Conservation (phyloP, 306 rosid species). For the Gastrolobium villosum region DNA sequence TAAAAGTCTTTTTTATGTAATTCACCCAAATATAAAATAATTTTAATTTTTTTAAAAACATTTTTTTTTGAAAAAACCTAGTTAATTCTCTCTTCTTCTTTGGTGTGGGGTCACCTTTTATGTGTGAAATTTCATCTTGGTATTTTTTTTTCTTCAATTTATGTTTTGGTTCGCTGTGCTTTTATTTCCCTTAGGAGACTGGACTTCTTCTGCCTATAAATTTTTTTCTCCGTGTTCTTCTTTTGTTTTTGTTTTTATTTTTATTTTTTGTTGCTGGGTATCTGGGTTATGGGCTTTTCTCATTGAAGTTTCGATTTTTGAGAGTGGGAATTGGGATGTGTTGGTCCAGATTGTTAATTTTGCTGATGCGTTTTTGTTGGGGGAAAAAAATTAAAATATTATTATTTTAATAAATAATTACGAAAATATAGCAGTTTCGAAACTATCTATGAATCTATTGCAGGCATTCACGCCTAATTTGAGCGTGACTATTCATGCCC, state of each 20-base stretch:
- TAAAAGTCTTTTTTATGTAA: too few species aligned
- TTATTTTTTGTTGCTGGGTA: conserved; percentile 15
- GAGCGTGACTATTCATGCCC: too few species aligned
- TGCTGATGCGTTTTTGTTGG: conserved; percentile 13
- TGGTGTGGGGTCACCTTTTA: conserved; percentile 55
- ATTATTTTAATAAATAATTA: too few species aligned
- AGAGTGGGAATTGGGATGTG: conserved; percentile 25
- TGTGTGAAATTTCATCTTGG: conserved; percentile 30
- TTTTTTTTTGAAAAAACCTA: too few species aligned
- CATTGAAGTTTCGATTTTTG: too few species aligned
- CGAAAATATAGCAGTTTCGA: too few species aligned
- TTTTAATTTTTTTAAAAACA: too few species aligned
- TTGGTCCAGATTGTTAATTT: not conserved
- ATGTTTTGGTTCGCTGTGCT: not conserved
- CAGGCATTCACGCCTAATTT: too few species aligned
- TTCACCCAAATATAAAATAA: too few species aligned
- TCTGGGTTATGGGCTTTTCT: conserved; percentile 12
- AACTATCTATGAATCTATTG: too few species aligned
- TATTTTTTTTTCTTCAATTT: conserved; percentile 14
- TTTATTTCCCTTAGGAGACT: not conserved
- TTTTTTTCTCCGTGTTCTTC: not conserved
- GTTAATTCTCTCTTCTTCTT: conserved; percentile 58
- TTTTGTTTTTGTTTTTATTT: conserved; percentile 25
- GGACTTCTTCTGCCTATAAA: not conserved
- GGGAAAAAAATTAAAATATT: too few species aligned